phyloP scores from a whole-genome alignment of 495 filamentous ascomycete genomes.

The Penicillium roqueforti region DNA sequence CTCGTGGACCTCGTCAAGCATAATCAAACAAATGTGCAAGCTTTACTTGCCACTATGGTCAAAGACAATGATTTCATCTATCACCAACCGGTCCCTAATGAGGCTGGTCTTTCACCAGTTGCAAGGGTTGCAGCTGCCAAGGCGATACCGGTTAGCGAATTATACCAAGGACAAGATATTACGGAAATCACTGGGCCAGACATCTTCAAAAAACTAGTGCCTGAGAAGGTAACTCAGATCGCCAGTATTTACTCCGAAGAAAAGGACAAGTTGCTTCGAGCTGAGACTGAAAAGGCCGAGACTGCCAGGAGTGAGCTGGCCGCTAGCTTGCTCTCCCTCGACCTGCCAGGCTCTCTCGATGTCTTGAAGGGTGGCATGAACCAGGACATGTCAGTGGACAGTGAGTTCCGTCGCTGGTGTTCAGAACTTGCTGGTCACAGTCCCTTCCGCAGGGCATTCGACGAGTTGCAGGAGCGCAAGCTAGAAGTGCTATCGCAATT shows the following conservation, averaged over 20 bases:
- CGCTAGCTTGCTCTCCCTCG: conserved; percentile 88
- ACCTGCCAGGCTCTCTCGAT: conserved; percentile 82
- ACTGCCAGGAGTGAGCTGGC: conserved; percentile 92
- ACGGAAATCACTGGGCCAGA: conserved; percentile 94
- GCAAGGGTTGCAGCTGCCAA: conserved; percentile 96
- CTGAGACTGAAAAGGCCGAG: conserved; percentile 89
- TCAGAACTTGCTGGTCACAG: conserved; percentile 82
- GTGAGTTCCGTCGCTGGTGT: conserved; percentile 91
- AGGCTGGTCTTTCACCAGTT: conserved; percentile 72
- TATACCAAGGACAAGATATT: conserved; percentile 96
- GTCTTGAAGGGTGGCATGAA: conserved; percentile 91
- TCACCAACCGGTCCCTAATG: conserved; percentile 83
- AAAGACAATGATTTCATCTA: conserved; percentile 99
- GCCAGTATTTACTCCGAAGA: conserved; percentile 98
- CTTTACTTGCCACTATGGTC: conserved; percentile 65
- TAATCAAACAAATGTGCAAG: conserved; percentile 74
- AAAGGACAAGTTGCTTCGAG: conserved; percentile 91
- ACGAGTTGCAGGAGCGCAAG: conserved; percentile 72
- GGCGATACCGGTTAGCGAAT: conserved; percentile 91
- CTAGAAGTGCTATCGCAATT: conserved; percentile 63
- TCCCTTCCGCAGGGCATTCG: conserved; percentile 69
- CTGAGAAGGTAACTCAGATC: conserved; percentile 92
- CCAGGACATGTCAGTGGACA: conserved; percentile 80
- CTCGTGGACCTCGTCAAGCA: conserved; percentile 79
- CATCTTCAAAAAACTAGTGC: conserved; percentile 94